Conservation (phyloP, 495 filamentous ascomycete species). For the Cladorrhinum samala region DNA sequence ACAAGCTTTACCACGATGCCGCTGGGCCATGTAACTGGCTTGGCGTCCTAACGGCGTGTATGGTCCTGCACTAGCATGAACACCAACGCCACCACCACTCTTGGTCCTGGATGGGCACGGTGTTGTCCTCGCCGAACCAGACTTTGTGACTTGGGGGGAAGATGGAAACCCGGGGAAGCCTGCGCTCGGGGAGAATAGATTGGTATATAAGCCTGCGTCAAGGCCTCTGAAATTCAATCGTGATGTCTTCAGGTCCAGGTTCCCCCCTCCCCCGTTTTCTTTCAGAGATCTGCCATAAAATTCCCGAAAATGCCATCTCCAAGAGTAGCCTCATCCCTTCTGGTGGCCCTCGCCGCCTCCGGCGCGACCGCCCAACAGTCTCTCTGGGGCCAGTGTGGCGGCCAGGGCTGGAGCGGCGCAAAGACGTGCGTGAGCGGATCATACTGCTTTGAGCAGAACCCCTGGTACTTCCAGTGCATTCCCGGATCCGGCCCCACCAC, state of each 20-base stretch:
- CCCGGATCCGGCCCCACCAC: slow-evolving; percentile 16
- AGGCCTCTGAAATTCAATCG: not conserved
- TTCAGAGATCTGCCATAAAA: too few relatives aligned
- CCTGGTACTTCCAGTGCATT: slow-evolving; percentile 39
- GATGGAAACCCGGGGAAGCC: not conserved
- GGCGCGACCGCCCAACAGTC: slow-evolving; percentile 12
- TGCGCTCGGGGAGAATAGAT: not conserved
- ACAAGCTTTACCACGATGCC: not conserved
- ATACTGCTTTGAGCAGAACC: slow-evolving; percentile 34
- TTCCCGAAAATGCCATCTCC: slow-evolving; percentile 16
- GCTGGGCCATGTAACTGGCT: not conserved
- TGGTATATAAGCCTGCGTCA: not conserved
- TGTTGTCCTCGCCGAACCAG: not conserved
- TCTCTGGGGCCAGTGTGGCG: slow-evolving; percentile 42
- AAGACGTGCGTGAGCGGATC: slow-evolving; percentile 34
- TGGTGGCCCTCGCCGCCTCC: slow-evolving; percentile 17
- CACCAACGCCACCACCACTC: not conserved
- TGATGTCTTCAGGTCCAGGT: too few relatives aligned
- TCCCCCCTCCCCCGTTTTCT: too few relatives aligned
- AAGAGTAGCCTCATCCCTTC: slow-evolving; percentile 13
- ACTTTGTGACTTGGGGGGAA: not conserved
- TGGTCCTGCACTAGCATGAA: not conserved
- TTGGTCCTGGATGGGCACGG: not conserved
- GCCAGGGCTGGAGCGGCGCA: slow-evolving; percentile 34
- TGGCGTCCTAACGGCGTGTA: not conserved